These are phyloP conservation scores for Melanomma pulvis-pyrius DNA, from an alignment of 495 filamentous ascomycete species.

Conservation along the genomic window DNA sequence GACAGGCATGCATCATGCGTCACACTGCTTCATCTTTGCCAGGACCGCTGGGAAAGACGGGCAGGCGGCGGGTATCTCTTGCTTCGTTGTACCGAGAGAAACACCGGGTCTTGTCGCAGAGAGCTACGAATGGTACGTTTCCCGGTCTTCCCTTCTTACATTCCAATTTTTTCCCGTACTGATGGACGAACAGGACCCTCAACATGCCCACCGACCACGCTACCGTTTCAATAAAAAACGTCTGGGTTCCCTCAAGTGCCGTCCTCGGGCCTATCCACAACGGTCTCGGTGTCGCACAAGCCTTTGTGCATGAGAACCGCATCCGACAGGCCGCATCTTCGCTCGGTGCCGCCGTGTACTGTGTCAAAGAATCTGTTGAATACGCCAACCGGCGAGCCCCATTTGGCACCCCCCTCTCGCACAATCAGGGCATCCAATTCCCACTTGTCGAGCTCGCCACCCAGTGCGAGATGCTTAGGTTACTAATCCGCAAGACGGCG, in stretches of 20 bases:
- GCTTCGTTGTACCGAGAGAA: conserved; percentile 57
- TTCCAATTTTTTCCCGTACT: neutral
- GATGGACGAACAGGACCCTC: conserved; percentile 48
- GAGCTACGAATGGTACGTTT: conserved; percentile 55
- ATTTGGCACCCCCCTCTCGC: conserved; percentile 58
- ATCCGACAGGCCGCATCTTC: conserved; percentile 63
- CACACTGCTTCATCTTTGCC: conserved; percentile 62
- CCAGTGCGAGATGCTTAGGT: conserved; percentile 61
- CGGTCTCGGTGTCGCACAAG: conserved; percentile 61
- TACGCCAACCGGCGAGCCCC: conserved; percentile 56
- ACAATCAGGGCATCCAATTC: conserved; percentile 64
- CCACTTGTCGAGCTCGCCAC: conserved; percentile 63
- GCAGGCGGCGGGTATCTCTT: conserved; percentile 56
- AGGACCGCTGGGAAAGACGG: conserved; percentile 54
- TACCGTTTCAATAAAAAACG: conserved; percentile 54
- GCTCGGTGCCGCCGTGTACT: conserved; percentile 59
- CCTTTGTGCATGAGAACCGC: conserved; percentile 65
- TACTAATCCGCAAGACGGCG: conserved; percentile 63
- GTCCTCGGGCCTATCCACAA: conserved; percentile 53
- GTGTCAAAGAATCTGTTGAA: conserved; percentile 56
- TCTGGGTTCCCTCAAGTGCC: conserved; percentile 53
- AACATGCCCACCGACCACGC: conserved; percentile 68
- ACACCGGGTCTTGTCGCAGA: conserved; percentile 53
- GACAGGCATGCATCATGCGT: conserved; percentile 60
- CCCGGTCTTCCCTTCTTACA: neutral